Evolutionary conservation across 1,284 basidiomycete genomes (phyloP).

Genomic region (Sanguinoderma infundibulare): DNA sequence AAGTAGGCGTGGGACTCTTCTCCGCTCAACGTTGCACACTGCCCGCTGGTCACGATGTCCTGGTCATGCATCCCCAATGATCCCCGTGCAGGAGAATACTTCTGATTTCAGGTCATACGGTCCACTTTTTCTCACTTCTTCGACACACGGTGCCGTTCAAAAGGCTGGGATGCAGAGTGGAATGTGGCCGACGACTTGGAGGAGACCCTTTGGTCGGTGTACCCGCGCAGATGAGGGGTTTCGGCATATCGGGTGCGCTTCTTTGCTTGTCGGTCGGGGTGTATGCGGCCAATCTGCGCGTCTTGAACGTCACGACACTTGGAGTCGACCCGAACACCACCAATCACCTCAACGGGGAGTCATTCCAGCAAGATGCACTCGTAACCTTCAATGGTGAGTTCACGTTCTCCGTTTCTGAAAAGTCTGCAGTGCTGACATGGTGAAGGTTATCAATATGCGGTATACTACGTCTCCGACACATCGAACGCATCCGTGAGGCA

Average conservation of each 20-base stretch:
- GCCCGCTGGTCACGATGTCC: conserved; percentile 18
- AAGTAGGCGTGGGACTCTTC: conserved; percentile 1
- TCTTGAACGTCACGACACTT: conserved; percentile 35
- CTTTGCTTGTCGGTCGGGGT: neutral
- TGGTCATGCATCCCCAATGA: conserved; percentile 12
- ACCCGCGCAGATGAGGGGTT: conserved; percentile 8
- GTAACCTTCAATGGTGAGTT: conserved; percentile 41
- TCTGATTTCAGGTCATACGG: neutral
- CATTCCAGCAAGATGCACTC: conserved; percentile 47
- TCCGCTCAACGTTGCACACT: neutral
- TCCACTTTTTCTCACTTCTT: neutral
- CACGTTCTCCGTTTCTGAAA: neutral
- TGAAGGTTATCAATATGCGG: conserved; percentile 46
- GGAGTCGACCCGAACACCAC: conserved; percentile 43
- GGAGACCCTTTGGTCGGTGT: neutral
- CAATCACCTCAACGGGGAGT: conserved; percentile 48
- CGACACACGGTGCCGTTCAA: neutral
- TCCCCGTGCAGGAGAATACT: neutral
- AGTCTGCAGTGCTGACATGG: no score
- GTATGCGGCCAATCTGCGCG: conserved; percentile 20
- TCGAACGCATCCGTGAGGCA: conserved; percentile 42
- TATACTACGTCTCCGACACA: conserved; percentile 38
- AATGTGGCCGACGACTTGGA: neutral
- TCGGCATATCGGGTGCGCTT: neutral
- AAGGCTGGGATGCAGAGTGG: neutral